These are phyloP conservation scores for Silene conica DNA, from an alignment of 148 eudicot species.

Conservation along the genomic window DNA sequence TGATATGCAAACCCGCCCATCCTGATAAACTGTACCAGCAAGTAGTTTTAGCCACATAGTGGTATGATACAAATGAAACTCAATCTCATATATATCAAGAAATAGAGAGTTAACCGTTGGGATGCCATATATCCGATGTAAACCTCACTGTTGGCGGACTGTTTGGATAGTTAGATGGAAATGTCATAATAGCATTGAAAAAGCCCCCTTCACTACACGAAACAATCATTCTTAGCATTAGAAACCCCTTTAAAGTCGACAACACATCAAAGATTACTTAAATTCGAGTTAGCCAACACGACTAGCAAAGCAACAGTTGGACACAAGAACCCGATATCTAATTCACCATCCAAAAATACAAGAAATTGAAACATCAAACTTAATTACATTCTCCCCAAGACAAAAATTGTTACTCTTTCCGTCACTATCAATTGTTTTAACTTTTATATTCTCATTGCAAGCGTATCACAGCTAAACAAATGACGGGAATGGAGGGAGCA, in stretches of 20 bases:
- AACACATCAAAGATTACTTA: neutral
- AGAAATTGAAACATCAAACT: too few relatives aligned
- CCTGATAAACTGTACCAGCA: constrained; percentile 56
- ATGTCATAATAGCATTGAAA: constrained; percentile 70
- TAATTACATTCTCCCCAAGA: neutral
- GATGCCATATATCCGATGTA: constrained; percentile 79
- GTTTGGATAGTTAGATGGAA: constrained; percentile 61
- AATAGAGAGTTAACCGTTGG: constrained; percentile 39
- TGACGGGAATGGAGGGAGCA: too few relatives aligned
- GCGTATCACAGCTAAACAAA: too few relatives aligned
- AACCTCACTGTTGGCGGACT: constrained; percentile 74
- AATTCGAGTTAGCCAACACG: neutral
- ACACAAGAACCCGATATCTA: neutral
- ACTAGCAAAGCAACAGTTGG: neutral
- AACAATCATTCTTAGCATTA: constrained; percentile 5
- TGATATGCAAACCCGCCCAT: constrained; percentile 94
- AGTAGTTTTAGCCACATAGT: neutral
- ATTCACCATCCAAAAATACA: too few relatives aligned
- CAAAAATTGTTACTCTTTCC: too few relatives aligned
- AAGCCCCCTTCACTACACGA: constrained; percentile 66
- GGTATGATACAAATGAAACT: neutral
- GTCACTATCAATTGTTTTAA: too few relatives aligned
- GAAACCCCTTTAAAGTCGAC: neutral
- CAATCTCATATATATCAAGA: neutral
- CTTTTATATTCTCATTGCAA: too few relatives aligned